Base-by-base conservation (phyloP, 331 rosid species). In the Telfairia occidentalis region DNA sequence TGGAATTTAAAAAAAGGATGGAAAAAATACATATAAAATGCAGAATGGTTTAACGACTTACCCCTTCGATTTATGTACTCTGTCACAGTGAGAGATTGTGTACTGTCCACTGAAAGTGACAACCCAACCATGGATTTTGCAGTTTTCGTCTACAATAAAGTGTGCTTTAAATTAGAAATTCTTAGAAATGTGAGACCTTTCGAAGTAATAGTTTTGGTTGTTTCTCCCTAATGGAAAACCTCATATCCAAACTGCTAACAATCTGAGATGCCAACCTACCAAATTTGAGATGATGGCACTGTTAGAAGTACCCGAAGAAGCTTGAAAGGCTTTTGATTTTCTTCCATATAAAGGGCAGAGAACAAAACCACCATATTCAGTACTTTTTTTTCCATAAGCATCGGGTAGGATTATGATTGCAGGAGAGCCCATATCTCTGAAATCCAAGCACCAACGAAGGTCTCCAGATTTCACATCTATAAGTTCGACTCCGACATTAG, bases 371-470 rank as follows among this genome's bases (percentile, higher is more conserved):
- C 93, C 97, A 72, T 80, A 84, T 42, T 95, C 97, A 43, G 85
- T 67, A 73, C 72, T 90, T 86, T 85, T 90, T 82, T 86, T 85
- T 67, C 97, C 97, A 16, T 81, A 87, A 40, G 89, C 85, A 83
- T 87, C 96, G 37, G 97, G 83, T 52, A 95, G 97, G 72, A 79
- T 81, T 82, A 89, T 73, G 69, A 95, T 89, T 18, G 97, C 96
- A 65, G 97, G 97, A 46, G 92, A 85, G 81, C 80, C 89, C 95
- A 95, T 92, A 76, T 95, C 99, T 95, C 99, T 95, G 80, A 95
- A 95, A 81, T 95, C 99, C 93, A 95, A 90, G 88, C 99, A 95
- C 99, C 99, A 95, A 69, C 91, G 97, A 78, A 92, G 97, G 67
- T 95, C 99, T 78, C 97, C 99, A 35, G 96, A 80, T 83, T 80